Base-by-base conservation (phyloP, 75 land plant genomes). In the Selaginella moellendorffii region DNA sequence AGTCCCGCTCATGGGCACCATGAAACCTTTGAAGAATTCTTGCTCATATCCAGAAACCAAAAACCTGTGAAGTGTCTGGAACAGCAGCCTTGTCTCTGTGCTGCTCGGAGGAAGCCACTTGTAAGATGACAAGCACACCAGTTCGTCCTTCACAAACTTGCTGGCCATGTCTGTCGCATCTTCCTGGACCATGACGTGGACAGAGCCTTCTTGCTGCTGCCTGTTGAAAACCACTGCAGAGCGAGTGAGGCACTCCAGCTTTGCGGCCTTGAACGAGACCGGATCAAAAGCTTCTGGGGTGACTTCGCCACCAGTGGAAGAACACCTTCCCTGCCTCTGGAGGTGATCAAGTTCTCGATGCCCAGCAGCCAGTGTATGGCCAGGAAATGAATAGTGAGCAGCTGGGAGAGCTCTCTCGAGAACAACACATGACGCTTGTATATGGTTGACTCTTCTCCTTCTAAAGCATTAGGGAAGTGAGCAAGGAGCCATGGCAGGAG, bases 361-460 rank as follows among this genome's bases (percentile, higher is more conserved):
- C 90, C 97, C 21, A 92, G 69, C 31, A 92, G 62, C 97, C 97
- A 92, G 67, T 92, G 97, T 1, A 92, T 70, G 0, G 82, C 77
- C 21, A 88, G 81, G 28, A 92, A 54, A 1, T 88, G 81, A 27
- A 85, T 69, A 1, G 82, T 70, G 30, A 85, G 65, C 51, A 62
- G 71, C 25, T 77, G 86, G n/a, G 74, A 76, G 17, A 62, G 26
- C 26, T 85, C 95, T 28, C 67, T 74, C 5, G 84, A 76, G 23
- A 82, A 66, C 31, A 74, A 65, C 18, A 76, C 30, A 19, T 88
- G 70, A 0, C 97, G 71, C 29, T 64, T 70, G 19, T 76, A 78
- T 29, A 85, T 78, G 19, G 70, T 77, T 21, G 25, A 52, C 65
- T 85, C 89, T 53, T 85, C 86, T 23, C 80, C 97, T 29, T 78